Percentiles rank a stretch among this genome's conserved stretches.
Evolutionary conservation across 768 basidiomycete genomes (phyloP).

Genomic region (Rhodotorula babjevae): DNA sequence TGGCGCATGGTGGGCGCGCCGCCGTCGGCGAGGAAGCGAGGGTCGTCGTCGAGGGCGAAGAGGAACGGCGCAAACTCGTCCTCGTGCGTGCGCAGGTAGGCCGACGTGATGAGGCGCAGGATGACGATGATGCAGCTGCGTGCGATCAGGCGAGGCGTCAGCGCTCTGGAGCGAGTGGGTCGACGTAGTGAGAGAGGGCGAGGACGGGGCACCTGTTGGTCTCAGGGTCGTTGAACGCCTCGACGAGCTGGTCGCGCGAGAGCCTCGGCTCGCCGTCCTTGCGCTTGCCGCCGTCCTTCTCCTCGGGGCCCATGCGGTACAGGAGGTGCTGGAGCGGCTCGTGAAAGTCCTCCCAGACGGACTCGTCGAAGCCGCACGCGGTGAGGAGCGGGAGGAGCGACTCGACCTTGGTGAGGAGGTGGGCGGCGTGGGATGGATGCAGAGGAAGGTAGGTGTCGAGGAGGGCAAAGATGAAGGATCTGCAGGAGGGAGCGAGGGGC

Average conservation of each 20-base stretch:
- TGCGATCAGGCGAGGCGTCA: no score
- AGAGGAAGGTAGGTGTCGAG: conserved; percentile 62
- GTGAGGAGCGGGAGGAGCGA: conserved; percentile 48
- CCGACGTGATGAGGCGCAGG: conserved; percentile 75
- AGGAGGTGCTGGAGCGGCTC: conserved; percentile 60
- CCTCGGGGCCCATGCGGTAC: conserved; percentile 49
- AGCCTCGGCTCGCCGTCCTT: conserved; percentile 34
- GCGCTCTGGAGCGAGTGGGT: background rate
- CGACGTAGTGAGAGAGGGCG: no score
- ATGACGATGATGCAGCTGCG: conserved; percentile 68
- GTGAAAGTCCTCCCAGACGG: conserved; percentile 57
- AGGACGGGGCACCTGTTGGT: conserved; percentile 29
- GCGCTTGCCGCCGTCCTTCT: conserved; percentile 14
- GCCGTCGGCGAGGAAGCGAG: conserved; percentile 46
- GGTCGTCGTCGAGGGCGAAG: conserved; percentile 60
- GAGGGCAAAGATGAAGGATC: conserved; percentile 78
- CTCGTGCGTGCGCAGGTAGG: conserved; percentile 66
- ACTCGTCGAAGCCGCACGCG: conserved; percentile 24
- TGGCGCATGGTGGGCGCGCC: conserved; percentile 53
- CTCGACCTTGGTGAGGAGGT: conserved; percentile 56
- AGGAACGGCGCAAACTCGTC: conserved; percentile 67
- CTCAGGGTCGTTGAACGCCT: conserved; percentile 57
- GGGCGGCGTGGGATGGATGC: conserved; percentile 5
- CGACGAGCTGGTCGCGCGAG: conserved; percentile 51
- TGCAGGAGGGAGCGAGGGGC: background rate